Percentiles rank a stretch among this genome's conserved stretches.
Evolutionary conservation across 139 green algal genomes (phyloP).

Genomic region (Coelastrella sp.): DNA sequence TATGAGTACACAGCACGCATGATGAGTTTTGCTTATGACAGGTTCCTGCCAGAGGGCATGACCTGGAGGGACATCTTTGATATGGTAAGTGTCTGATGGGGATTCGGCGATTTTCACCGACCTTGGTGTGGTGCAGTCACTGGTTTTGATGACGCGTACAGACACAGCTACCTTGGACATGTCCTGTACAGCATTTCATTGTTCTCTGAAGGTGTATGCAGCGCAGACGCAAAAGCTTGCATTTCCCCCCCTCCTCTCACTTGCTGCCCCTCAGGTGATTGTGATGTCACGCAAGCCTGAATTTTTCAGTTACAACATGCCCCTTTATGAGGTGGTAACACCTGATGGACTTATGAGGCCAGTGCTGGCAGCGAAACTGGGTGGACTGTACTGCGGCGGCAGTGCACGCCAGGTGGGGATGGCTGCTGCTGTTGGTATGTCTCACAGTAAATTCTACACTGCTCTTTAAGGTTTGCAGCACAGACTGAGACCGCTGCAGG

Average conservation of each 20-base stretch:
- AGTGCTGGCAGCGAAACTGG: conserved; percentile 66
- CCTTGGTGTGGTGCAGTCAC: neutral
- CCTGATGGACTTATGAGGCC: conserved; percentile 94
- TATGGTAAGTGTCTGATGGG: conserved; percentile 76
- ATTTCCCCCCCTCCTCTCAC: no score
- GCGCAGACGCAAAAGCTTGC: no score
- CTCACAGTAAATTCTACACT: neutral
- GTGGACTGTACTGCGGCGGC: conserved; percentile 94
- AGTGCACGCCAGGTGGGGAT: conserved; percentile 43
- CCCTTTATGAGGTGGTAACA: conserved; percentile 93
- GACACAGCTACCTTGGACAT: no score
- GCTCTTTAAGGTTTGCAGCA: neutral
- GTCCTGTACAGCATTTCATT: no score
- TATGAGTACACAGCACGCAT: conserved; percentile 91
- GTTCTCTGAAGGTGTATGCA: no score
- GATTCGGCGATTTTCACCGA: neutral
- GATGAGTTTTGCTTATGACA: conserved; percentile 92
- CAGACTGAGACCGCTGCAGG: neutral
- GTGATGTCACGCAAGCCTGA: conserved; percentile 94
- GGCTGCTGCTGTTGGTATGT: neutral
- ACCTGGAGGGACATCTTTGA: conserved; percentile 95
- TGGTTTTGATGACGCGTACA: neutral
- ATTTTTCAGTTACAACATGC: conserved; percentile 92
- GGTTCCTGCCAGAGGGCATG: conserved; percentile 80
- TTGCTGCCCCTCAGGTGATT: conserved; percentile 78